These are phyloP conservation scores for Trichoderma hamatum DNA, from an alignment of 2,329 filamentous ascomycete species.

Conservation along the genomic window DNA sequence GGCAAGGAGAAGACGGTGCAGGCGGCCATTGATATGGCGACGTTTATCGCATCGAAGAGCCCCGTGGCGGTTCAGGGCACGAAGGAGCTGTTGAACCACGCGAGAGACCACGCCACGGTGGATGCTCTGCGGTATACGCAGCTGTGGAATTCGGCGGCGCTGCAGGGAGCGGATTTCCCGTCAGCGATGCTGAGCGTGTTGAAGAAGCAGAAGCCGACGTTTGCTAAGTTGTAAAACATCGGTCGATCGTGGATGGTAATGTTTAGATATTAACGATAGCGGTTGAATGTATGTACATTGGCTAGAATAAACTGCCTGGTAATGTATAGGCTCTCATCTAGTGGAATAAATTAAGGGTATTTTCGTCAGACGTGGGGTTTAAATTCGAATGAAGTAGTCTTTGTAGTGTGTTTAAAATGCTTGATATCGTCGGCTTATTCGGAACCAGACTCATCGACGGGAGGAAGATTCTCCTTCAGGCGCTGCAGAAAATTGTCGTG, in stretches of 20 bases:
- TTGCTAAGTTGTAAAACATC: conserved; percentile 72
- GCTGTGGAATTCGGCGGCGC: conserved; percentile 82
- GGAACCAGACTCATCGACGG: conserved; percentile 56
- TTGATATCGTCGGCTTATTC: conserved; percentile 39
- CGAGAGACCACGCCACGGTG: conserved; percentile 73
- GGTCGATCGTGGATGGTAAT: not conserved
- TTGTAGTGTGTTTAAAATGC: not conserved
- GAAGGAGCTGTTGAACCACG: conserved; percentile 83
- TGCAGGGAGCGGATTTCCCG: conserved; percentile 79
- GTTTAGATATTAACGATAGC: not conserved
- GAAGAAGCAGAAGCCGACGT: conserved; percentile 77
- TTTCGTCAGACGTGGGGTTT: not conserved
- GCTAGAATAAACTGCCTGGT: not conserved
- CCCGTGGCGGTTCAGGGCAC: conserved; percentile 86
- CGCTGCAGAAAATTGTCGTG: conserved; percentile 40
- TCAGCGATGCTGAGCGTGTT: conserved; percentile 75
- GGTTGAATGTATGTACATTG: conserved; percentile 4
- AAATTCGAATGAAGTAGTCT: not conserved
- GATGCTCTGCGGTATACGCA: conserved; percentile 83
- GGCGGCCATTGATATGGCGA: conserved; percentile 65
- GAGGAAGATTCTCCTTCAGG: conserved; percentile 56
- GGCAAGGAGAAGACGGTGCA: conserved; percentile 65
- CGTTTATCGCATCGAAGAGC: conserved; percentile 74
- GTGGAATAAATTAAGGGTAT: not conserved
- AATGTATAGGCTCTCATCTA: not conserved